Evolutionary conservation across 2,329 filamentous ascomycete species (phyloP), one percentile per base, ranked within the genome.

Genomic region (Raffaelea arxii): DNA sequence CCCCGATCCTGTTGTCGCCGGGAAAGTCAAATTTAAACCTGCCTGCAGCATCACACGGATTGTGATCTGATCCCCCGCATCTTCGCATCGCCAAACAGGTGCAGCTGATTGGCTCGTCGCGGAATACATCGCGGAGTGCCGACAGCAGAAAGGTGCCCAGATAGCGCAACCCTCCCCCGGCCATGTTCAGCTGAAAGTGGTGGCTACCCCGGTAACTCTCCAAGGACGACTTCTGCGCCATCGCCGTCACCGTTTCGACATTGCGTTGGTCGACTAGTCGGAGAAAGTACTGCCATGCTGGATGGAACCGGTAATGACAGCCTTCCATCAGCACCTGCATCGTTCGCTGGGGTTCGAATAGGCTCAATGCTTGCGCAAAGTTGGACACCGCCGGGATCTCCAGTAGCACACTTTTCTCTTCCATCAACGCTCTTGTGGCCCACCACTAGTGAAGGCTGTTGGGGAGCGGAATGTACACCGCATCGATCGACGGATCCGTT

Each of bases 381-480:
- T 74, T 77, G 25, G 63, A 65, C 18, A 63, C 64, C 1, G 66
- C 64, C 0, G 74, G 74, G 55, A 77, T 78, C 55, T 78, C 75
- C 3, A 77, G 58, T 0, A 78, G 65, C 18, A 79, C 73, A 52
- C 77, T 72, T 51, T 77, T 78, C 4, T 71, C 70, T 4, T 67
- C 67, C 21, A 59, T 54, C 22, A 78, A 58, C 4, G 71, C 65
- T 44, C 67, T 66, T 16, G 71, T 52, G 9, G 72, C 64, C 70
- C 71, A 77, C 54, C 72, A 66, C 41, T 58, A 62, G 52, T 69
- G 66, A 10, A 68, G 55, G 5, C 61, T 59, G 44, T 63, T 64
- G 4, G 69, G 68, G 4, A 77, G 61, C 6, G 71, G 65, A 47
- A 77, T 71, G 56, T 74, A 76, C 43, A 78, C 67, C n/a, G 65